Base-by-base conservation (phyloP, 108 stramenopile species). In the Nitzschia putrida region DNA sequence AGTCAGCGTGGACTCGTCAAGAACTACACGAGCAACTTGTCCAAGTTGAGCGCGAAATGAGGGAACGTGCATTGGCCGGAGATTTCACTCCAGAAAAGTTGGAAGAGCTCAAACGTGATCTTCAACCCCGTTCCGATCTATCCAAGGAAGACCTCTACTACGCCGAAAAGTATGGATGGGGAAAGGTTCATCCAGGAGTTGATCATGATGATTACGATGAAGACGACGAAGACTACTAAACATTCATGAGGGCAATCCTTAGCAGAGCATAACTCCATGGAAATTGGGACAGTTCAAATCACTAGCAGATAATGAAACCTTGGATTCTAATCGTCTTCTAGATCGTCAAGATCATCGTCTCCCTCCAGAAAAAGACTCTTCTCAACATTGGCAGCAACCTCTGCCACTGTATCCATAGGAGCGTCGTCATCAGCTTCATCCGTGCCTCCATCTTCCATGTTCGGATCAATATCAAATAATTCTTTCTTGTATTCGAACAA, bases 401-500 rank as follows among this genome's bases (percentile, higher is more conserved):
- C 69, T 18, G 86, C 80, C 10, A 91, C 82, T 43, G 47, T 44
- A 22, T 41, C 52, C 55, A 54, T 56, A 49, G 66, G 8, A 25
- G 26, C 0, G 21, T 53, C 63, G 18, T 64, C 64, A 8, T 50
- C 57, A 0, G 55, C 54, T n/a, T 66, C 67, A 54, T 71, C 72
- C 11, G 34, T 54, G 14, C 22, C 53, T 20, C 65, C 56, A 8
- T 41, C 54, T 24, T 2, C 44, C 44, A 63, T 44, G 8, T 47
- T 22, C 4, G 29, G 29, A 53, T 83, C 80, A 74, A 87, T 85
- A 58, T 74, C 68, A 68, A 95, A 95, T 47, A 95, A 67, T 21
- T 91, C 88, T 53, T 79, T 68, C 66, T 92, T 95, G 79, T 95
- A 95, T 66, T 92, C 88, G 73, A 82, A 92, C 66, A 95, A 74